phyloP scores from a whole-genome alignment of 2,329 filamentous ascomycete genomes.

The Mycosphaerella sp. region DNA sequence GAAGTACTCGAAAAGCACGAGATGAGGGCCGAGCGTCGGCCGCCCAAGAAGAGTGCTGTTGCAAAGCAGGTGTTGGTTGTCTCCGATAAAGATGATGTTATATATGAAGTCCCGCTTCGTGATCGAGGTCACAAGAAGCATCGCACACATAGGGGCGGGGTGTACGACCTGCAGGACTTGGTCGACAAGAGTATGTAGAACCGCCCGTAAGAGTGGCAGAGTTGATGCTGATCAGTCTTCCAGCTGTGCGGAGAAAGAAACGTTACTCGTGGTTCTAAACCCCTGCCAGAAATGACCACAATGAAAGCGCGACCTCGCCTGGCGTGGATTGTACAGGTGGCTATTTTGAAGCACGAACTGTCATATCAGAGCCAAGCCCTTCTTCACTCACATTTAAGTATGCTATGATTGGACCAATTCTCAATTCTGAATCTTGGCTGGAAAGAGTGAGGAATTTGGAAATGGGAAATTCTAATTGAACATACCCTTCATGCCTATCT shows the following conservation, averaged over 20 bases:
- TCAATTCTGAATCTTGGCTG: no score
- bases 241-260: slow-evolving; percentile 2
- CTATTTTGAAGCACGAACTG: background rate
- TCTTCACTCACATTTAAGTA: background rate
- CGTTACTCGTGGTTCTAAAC: slow-evolving; percentile 1
- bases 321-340: background rate
- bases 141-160: slow-evolving; percentile 6
- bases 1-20: slow-evolving; percentile 1
- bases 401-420: background rate
- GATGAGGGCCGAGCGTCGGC: background rate
- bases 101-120: slow-evolving; percentile 8
- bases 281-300: no score
- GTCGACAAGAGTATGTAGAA: slow-evolving; percentile 11
- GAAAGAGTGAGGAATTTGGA: background rate
- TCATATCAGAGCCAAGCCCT: background rate
- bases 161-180: slow-evolving; percentile 13
- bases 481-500: background rate
- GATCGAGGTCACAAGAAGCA: slow-evolving; percentile 2
- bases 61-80: background rate
- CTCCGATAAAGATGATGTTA: slow-evolving; percentile 4
- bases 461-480: background rate
- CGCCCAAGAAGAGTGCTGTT: background rate
- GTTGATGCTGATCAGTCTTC: background rate
- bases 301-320: background rate
- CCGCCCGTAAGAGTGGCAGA: background rate